Conservation (phyloP, 306 rosid genomes). For the Fragaria nilgerrensis region DNA sequence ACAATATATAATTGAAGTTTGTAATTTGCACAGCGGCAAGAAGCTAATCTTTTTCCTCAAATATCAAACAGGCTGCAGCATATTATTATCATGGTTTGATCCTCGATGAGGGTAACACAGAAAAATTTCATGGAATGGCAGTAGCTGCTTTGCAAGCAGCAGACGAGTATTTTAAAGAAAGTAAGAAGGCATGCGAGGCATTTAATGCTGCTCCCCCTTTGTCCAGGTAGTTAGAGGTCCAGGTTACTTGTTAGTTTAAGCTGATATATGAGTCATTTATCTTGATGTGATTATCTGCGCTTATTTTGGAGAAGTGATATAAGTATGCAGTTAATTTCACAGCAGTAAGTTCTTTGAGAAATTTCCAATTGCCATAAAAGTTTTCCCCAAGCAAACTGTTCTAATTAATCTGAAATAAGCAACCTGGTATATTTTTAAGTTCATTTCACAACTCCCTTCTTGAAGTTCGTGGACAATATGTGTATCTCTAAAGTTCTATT, state of each 20-base stretch:
- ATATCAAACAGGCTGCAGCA: conserved; percentile 79
- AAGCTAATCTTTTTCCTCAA: conserved; percentile 21
- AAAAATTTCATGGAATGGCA: conserved; percentile 97
- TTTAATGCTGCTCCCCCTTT: conserved; percentile 71
- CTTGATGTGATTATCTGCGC: background rate
- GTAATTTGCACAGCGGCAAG: conserved; percentile 14
- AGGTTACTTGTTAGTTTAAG: background rate
- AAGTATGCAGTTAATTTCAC: background rate
- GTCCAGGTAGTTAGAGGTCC: conserved; percentile 54
- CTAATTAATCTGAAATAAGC: background rate
- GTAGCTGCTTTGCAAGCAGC: conserved; percentile 99
- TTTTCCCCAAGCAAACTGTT: background rate
- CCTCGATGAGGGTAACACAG: conserved; percentile 98
- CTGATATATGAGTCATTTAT: background rate
- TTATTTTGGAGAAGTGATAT: background rate
- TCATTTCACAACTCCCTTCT: background rate
- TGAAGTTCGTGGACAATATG: background rate
- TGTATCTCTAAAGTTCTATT: background rate
- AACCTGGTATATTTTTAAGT: background rate
- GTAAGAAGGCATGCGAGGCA: conserved; percentile 76
- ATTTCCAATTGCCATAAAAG: background rate
- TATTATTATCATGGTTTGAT: conserved; percentile 96
- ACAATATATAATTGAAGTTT: conserved; percentile 5
- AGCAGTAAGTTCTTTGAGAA: conserved; percentile 1
- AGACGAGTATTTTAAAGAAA: conserved; percentile 91